Evolutionary conservation across 257 asterid species (phyloP).

Genomic region (Solanum arcanum): DNA sequence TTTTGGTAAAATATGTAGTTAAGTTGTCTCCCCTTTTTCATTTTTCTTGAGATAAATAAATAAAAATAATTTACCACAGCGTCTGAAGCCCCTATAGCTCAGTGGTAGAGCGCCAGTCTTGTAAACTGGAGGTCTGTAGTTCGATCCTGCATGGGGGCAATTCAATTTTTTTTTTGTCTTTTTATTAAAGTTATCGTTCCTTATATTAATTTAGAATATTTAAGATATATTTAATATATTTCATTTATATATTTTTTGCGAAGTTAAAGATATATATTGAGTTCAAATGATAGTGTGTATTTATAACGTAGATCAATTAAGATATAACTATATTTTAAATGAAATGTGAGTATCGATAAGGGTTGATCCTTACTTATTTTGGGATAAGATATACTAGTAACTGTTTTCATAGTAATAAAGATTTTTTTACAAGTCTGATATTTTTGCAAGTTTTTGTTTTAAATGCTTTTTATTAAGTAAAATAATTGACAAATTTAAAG

Average conservation of each 20-base stretch:
- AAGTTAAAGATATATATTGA: not conserved
- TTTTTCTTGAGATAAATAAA: no score
- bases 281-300: not conserved
- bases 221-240: not conserved
- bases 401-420: no score
- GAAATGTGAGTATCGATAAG: rapidly evolving
- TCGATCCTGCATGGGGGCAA: not conserved
- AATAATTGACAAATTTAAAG: no score
- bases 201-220: not conserved
- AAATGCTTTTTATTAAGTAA: no score
- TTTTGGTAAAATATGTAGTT: not conserved
- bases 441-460: no score
- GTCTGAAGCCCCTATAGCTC: not conserved
- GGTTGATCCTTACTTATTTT: no score
- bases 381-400: no score
- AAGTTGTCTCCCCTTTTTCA: not conserved
- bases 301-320: no score
- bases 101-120: not conserved
- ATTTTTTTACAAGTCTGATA: no score
- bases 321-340: no score
- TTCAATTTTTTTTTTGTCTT: not conserved
- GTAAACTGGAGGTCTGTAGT: not conserved
- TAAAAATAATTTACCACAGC: not conserved
- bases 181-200: not conserved
- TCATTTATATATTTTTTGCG: not conserved